phyloP scores from a whole-genome alignment of 1,284 basidiomycete genomes.

The Cryptococcus sp. region DNA sequence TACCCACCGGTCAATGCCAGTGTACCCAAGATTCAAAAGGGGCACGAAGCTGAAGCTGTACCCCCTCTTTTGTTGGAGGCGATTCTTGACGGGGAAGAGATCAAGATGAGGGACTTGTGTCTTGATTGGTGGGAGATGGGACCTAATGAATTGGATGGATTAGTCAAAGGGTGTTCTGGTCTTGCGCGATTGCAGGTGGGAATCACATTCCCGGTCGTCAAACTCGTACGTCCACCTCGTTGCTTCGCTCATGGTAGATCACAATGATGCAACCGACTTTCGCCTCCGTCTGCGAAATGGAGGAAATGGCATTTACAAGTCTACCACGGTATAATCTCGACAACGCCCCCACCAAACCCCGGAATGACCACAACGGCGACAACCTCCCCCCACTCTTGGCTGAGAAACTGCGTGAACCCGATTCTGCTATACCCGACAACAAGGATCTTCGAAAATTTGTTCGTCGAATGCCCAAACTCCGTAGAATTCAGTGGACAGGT shows the following conservation, averaged over 20 bases:
- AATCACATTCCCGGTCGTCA: conserved; percentile 11
- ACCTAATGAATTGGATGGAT: conserved; percentile 8
- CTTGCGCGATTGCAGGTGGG: conserved; percentile 16
- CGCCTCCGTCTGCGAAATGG: conserved; percentile 11
- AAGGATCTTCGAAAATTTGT: conserved; percentile 29
- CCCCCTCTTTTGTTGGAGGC: conserved; percentile 12
- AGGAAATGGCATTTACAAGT: conserved; percentile 14
- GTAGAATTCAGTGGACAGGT: conserved; percentile 22
- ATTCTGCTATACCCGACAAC: conserved; percentile 19
- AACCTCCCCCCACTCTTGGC: conserved; percentile 9
- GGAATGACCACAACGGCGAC: conserved; percentile 1
- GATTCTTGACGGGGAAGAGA: conserved; percentile 6
- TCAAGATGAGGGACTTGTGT: conserved; percentile 14
- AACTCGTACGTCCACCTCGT: conserved; percentile 20
- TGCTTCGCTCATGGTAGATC: conserved; percentile 8
- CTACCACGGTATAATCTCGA: conserved; percentile 10
- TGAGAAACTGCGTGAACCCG: conserved; percentile 10
- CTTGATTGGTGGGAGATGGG: conserved; percentile 31
- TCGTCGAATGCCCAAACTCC: conserved; percentile 22
- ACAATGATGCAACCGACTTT: conserved; percentile 16
- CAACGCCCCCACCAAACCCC: conserved; percentile 3
- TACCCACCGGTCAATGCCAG: conserved; percentile 12
- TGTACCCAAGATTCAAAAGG: conserved; percentile 7
- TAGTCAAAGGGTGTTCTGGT: conserved; percentile 11
- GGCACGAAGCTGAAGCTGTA: conserved; percentile 7